Base-by-base conservation (phyloP, 345 rosid species). In the Microcos paniculata region DNA sequence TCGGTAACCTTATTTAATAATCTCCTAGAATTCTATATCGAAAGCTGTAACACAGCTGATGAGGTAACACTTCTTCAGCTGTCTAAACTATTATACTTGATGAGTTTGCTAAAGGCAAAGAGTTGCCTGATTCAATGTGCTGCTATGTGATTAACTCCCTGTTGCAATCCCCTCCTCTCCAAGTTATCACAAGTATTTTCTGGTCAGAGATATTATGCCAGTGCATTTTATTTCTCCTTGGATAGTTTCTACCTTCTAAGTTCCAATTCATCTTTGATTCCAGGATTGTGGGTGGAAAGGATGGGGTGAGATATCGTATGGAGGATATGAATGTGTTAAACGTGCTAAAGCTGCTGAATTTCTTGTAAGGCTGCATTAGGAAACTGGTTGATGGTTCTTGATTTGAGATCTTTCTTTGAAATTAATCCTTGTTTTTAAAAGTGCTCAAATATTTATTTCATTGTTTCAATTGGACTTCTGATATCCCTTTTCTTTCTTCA, bases 231-330 rank as follows among this genome's bases (percentile, higher is more conserved):
- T 19, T 57, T 49, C 72, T 69, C 30, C 33, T 49, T 21, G 18
- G 43, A 21, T 69, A 30, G 43, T 49, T 49, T 46, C 42, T 19
- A 12, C 72, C 15, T 30, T 42, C 1, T 42, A 42, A 42, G 45
- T 42, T 19, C 23, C 66, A 28, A 70, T 70, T 31, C 40, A 2
- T 52, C 65, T 78, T 62, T 74, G 38, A 83, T 71, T 53, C 64
- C 84, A 91, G 98, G 91, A 87, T 63, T 76, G 87, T 81, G 98
- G 98, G 62, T 94, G 98, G 98, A 92, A 92, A 87, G 91, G 87
- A 77, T 94, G 98, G 98, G 98, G 97, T 62, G 98, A 94, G 82
- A 90, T 94, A 80, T 94, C 98, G 2, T 94, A 94, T 85, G 97
- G 96, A 78, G 98, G 98, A 66, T 78, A 83, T 72, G 86, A 84